These are phyloP conservation scores for Metschnikowia hibisci DNA, from an alignment of 805 yeast species.

Conservation along the genomic window DNA sequence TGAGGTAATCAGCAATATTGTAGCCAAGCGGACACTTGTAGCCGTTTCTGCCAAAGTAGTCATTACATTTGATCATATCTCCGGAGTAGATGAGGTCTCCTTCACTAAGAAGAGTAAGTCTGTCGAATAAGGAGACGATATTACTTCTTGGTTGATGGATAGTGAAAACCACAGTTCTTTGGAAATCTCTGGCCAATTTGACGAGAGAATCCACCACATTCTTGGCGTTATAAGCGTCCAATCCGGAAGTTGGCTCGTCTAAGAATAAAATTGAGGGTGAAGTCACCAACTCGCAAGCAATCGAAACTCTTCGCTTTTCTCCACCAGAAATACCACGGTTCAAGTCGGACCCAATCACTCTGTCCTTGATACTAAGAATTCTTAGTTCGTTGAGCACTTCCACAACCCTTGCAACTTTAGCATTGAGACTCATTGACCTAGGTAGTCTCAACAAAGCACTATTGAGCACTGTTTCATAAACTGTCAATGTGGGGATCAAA, in stretches of 20 bases:
- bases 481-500: slow-evolving; percentile 87
- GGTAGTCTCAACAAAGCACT: slow-evolving; percentile 90
- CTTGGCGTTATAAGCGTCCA: slow-evolving; percentile 89
- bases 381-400: slow-evolving; percentile 85
- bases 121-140: slow-evolving; percentile 87
- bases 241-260: slow-evolving; percentile 94
- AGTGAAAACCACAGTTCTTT: slow-evolving; percentile 86
- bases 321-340: slow-evolving; percentile 93
- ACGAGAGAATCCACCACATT: slow-evolving; percentile 86
- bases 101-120: slow-evolving; percentile 71
- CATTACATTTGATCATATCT: slow-evolving; percentile 66
- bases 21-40: slow-evolving; percentile 83
- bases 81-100: slow-evolving; percentile 90
- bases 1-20: slow-evolving; percentile 88
- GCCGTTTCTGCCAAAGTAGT: slow-evolving; percentile 72
- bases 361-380: slow-evolving; percentile 76
- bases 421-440: slow-evolving; percentile 62
- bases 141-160: slow-evolving; percentile 97
- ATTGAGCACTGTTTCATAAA: slow-evolving; percentile 89
- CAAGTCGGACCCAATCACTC: slow-evolving; percentile 83
- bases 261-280: slow-evolving; percentile 78
- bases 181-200: slow-evolving; percentile 70
- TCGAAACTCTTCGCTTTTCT: slow-evolving; percentile 86
- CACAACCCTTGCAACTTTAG: slow-evolving; percentile 73
- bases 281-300: slow-evolving; percentile 90